phyloP scores from a whole-genome alignment of 2,329 filamentous ascomycete species.

The Botrytis galanthina region DNA sequence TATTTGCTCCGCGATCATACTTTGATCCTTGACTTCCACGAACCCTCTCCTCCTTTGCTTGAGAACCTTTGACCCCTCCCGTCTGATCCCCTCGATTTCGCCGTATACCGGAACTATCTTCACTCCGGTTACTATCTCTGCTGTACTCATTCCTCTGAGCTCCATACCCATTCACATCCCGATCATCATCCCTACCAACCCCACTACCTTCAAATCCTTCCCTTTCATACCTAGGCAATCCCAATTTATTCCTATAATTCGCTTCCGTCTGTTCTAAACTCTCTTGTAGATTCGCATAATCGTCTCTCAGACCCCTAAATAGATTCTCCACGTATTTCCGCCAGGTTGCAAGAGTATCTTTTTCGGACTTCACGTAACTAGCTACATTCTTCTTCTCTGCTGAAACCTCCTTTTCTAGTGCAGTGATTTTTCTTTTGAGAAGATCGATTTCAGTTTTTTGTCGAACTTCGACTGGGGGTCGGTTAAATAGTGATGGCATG shows the following conservation, averaged over 20 bases:
- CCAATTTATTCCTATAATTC: neutral
- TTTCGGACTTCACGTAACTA: neutral
- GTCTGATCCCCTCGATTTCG: neutral
- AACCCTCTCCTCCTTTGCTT: neutral
- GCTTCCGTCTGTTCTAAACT: neutral
- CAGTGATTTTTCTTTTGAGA: neutral
- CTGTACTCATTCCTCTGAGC: neutral
- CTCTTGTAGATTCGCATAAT: neutral
- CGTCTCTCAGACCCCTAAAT: neutral
- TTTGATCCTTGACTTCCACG: neutral
- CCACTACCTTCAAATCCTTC: neutral
- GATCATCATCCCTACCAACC: neutral
- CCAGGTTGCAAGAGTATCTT: neutral
- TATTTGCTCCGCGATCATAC: neutral
- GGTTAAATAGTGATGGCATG: neutral
- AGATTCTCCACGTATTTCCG: neutral
- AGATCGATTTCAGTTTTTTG: neutral
- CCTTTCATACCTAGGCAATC: neutral
- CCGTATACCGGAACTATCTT: too few species aligned
- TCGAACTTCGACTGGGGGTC: neutral
- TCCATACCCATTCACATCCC: too few species aligned
- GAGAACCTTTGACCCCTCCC: too few species aligned
- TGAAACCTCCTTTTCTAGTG: neutral
- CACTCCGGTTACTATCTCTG: neutral
- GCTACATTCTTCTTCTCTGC: constrained; percentile 1